phyloP scores from a whole-genome alignment of 257 asterid species.

The Anisodus tanguticus region DNA sequence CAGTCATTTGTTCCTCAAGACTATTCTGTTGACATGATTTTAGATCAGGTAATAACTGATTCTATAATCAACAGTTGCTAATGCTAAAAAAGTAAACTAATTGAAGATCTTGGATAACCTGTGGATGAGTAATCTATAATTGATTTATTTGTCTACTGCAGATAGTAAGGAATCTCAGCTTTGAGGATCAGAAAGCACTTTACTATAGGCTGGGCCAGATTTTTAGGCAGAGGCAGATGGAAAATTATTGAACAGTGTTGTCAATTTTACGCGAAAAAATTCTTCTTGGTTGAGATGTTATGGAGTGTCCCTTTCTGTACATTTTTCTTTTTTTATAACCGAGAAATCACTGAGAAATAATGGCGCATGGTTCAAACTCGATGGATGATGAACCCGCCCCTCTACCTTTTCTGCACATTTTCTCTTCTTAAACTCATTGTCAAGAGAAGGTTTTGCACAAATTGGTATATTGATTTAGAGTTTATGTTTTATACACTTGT shows the following conservation, averaged over 20 bases:
- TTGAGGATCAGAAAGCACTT: slow-evolving; percentile 64
- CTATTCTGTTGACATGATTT: slow-evolving; percentile 65
- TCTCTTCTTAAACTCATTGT: slow-evolving; percentile 22
- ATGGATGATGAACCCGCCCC: too few relatives aligned
- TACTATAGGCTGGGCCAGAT: slow-evolving; percentile 63
- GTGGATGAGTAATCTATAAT: neutral
- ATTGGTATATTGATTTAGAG: neutral
- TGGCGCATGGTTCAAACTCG: too few relatives aligned
- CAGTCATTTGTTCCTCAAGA: slow-evolving; percentile 78
- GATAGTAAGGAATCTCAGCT: slow-evolving; percentile 77
- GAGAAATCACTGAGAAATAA: too few relatives aligned
- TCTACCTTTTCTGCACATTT: neutral
- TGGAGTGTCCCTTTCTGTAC: neutral
- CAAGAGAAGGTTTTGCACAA: neutral
- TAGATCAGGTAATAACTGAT: slow-evolving; percentile 65
- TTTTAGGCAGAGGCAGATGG: slow-evolving; percentile 61
- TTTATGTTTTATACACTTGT: too few relatives aligned
- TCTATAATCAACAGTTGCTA: neutral
- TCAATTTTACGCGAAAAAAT: neutral
- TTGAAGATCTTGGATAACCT: neutral
- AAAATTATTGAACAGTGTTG: slow-evolving; percentile 43
- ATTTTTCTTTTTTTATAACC: neutral
- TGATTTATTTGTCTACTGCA: slow-evolving; percentile 30
- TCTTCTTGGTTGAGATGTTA: neutral
- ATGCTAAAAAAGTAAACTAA: neutral